Evolutionary conservation across 2,329 filamentous ascomycete species (phyloP).

Genomic region (Xylaria sp.): DNA sequence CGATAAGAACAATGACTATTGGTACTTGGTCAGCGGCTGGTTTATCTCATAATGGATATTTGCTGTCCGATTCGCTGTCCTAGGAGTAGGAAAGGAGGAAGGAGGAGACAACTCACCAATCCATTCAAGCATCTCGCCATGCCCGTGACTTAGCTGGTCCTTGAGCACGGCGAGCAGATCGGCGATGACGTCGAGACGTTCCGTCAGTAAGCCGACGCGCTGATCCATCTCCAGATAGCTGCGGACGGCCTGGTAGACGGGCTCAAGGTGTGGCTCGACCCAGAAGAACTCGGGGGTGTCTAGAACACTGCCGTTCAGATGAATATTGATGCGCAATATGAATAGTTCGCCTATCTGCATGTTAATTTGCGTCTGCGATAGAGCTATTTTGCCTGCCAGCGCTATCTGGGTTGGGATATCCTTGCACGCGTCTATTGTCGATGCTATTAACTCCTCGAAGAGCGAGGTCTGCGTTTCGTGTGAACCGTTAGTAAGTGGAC

Average conservation of each 20-base stretch:
- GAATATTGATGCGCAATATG: slow-evolving; percentile 96
- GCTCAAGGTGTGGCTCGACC: slow-evolving; percentile 96
- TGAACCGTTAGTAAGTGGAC: slow-evolving; percentile 11
- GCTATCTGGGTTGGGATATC: slow-evolving; percentile 94
- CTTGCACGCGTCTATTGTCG: slow-evolving; percentile 92
- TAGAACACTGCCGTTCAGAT: slow-evolving; percentile 94
- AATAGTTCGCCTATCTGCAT: slow-evolving; percentile 99
- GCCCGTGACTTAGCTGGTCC: slow-evolving; percentile 92
- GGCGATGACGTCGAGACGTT: slow-evolving; percentile 90
- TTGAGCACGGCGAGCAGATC: slow-evolving; percentile 93
- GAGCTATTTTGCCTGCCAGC: slow-evolving; percentile 87
- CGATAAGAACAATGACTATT: slow-evolving; percentile 91
- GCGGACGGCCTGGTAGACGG: slow-evolving; percentile 93
- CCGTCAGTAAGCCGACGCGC: slow-evolving; percentile 86
- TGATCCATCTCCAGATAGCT: slow-evolving; percentile 99
- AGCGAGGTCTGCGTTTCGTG: slow-evolving; percentile 75
- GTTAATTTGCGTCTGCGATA: slow-evolving; percentile 91
- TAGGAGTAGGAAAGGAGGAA: not conserved
- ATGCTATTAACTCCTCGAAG: slow-evolving; percentile 94
- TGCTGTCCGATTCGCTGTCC: not conserved
- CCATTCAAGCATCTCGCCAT: slow-evolving; percentile 90
- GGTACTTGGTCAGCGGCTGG: slow-evolving; percentile 32
- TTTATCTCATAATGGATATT: not conserved
- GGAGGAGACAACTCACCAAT: slow-evolving; percentile 70
- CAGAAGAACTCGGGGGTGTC: slow-evolving; percentile 98